phyloP scores from a whole-genome alignment of 495 filamentous ascomycete species.

The Lineolata rhizophorae region DNA sequence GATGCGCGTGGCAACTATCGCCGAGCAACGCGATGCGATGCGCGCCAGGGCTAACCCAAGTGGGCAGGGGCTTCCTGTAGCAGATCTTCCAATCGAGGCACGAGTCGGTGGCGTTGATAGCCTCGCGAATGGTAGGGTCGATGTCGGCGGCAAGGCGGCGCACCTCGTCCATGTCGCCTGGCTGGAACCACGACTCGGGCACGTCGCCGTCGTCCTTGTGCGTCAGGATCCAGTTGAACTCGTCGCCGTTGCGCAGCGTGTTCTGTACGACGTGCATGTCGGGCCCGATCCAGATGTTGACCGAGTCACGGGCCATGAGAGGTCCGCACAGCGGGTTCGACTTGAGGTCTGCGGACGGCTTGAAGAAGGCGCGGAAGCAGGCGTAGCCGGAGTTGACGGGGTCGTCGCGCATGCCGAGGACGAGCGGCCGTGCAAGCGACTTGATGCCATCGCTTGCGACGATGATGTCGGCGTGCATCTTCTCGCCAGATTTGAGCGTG shows the following conservation, averaged over 20 bases:
- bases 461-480: conserved; percentile 28
- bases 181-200: conserved; percentile 42
- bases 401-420: conserved; percentile 36
- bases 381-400: conserved; percentile 37
- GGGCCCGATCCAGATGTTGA: conserved; percentile 34
- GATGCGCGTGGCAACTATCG: conserved; percentile 51
- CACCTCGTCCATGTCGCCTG: conserved; percentile 34
- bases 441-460: conserved; percentile 38
- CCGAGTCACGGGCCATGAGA: too few relatives aligned
- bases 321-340: too few relatives aligned
- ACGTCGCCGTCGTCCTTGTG: conserved; percentile 38
- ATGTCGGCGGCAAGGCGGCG: conserved; percentile 41
- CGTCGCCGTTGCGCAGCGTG: conserved; percentile 36
- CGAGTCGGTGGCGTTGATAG: conserved; percentile 34
- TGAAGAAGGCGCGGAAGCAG: conserved; percentile 38
- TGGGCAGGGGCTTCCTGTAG: conserved; percentile 44
- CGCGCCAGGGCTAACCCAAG: conserved; percentile 36
- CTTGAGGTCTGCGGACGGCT: conserved; percentile 36
- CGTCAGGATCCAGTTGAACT: conserved; percentile 55
- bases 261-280: conserved; percentile 44
- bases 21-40: conserved; percentile 41
- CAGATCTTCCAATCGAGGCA: conserved; percentile 48
- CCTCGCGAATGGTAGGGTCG: conserved; percentile 36
- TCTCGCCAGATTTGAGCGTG: conserved; percentile 29
- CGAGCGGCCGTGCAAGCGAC: conserved; percentile 33